A percentile compares a stretch with the other conserved stretches of the same genome.
Evolutionary conservation across 148 eudicot genomes (phyloP).

Genomic region (Nepenthes gracilis): DNA sequence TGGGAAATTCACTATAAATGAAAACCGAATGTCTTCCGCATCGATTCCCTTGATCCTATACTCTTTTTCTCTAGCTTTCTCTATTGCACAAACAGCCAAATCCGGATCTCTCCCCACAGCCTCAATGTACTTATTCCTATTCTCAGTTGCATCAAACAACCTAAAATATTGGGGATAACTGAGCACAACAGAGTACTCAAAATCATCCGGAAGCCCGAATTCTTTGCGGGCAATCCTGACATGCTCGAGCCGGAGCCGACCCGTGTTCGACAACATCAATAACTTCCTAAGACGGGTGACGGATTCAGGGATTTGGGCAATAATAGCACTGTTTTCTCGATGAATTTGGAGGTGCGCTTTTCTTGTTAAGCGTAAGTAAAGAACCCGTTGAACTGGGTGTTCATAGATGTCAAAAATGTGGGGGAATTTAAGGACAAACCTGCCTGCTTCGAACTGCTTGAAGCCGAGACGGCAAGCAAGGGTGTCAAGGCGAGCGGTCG

Average conservation of each 20-base stretch:
- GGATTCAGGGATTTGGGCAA: constrained; percentile 52
- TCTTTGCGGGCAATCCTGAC: constrained; percentile 68
- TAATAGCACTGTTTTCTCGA: constrained; percentile 55
- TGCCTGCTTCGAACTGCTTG: constrained; percentile 65
- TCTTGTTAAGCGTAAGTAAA: constrained; percentile 72
- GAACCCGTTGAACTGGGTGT: constrained; percentile 89
- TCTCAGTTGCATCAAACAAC: constrained; percentile 68
- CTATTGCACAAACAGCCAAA: constrained; percentile 63
- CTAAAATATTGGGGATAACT: constrained; percentile 70
- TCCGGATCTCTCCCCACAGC: constrained; percentile 47
- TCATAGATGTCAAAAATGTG: constrained; percentile 79
- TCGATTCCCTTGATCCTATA: constrained; percentile 70
- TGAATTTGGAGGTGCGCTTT: constrained; percentile 62
- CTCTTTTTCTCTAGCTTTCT: constrained; percentile 70
- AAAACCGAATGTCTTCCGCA: constrained; percentile 73
- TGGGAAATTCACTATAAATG: constrained; percentile 80
- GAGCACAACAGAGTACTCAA: constrained; percentile 66
- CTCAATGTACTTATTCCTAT: constrained; percentile 67
- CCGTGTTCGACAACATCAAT: constrained; percentile 68
- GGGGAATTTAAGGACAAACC: constrained; percentile 81
- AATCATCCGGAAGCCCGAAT: constrained; percentile 90
- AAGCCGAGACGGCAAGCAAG: constrained; percentile 55
- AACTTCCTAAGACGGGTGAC: constrained; percentile 73
- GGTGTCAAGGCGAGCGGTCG: constrained; percentile 53
- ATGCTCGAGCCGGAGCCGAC: constrained; percentile 60